Conservation (phyloP, 768 basidiomycete species). For the Leccinum incarnatum region DNA sequence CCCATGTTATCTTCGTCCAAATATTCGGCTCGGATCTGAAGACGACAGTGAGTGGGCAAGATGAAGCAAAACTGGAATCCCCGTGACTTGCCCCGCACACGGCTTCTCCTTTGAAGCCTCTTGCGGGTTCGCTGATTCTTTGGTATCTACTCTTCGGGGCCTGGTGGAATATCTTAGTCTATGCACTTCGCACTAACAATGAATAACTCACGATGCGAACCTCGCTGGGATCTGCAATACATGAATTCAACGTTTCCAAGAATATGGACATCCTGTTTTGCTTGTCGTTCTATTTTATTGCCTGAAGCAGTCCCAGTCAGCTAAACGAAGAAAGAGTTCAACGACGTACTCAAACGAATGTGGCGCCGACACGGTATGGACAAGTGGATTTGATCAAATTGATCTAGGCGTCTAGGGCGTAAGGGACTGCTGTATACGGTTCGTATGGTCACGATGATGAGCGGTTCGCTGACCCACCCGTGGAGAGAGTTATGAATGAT, state of each 20-base stretch:
- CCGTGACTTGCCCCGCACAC: conserved; percentile 18
- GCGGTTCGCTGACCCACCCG: conserved; percentile 1
- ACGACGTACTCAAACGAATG: conserved; percentile 1
- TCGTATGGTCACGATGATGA: background rate
- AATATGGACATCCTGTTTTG: conserved; percentile 9
- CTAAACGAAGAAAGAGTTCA: background rate
- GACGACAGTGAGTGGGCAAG: background rate
- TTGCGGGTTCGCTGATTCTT: conserved; percentile 10
- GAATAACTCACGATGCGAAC: conserved; percentile 11
- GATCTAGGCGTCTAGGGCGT: conserved; percentile 6
- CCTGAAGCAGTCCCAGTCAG: conserved; percentile 8
- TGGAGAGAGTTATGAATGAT: conserved; percentile 12
- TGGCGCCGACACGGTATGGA: background rate
- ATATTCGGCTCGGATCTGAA: conserved; percentile 23
- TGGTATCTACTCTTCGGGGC: conserved; percentile 17
- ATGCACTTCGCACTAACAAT: background rate
- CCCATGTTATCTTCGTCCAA: conserved; percentile 29
- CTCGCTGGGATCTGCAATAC: conserved; percentile 18
- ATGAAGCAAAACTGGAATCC: background rate
- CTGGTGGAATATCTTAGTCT: conserved; percentile 3
- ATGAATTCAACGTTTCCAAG: conserved; percentile 19
- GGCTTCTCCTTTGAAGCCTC: conserved; percentile 17
- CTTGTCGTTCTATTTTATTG: conserved; percentile 2
- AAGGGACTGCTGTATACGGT: background rate
- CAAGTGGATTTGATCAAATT: conserved; percentile 3